Conservation (phyloP, 1,284 basidiomycete genomes). For the Puccinia novopanici region DNA sequence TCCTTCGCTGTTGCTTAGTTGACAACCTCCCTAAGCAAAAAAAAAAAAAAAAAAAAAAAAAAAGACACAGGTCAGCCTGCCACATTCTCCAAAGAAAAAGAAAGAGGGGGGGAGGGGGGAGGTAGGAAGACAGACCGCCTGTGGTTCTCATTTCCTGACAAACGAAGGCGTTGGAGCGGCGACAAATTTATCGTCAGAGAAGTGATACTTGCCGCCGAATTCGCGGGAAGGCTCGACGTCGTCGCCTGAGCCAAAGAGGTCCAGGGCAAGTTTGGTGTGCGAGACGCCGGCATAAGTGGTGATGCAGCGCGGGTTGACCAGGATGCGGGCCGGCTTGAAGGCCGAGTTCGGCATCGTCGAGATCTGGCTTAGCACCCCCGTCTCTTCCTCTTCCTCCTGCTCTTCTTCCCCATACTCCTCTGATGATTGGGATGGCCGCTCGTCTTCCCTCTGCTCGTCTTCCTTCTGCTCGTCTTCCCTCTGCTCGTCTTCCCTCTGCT, state of each 20-base stretch:
- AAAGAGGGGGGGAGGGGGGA: not conserved
- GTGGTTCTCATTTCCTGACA: conserved; percentile 83
- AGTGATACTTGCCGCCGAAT: conserved; percentile 70
- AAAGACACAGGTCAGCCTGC: not conserved
- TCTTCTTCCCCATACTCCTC: conserved; percentile 52
- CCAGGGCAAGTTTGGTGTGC: conserved; percentile 84
- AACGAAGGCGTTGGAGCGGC: conserved; percentile 92
- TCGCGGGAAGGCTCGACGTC: conserved; percentile 63
- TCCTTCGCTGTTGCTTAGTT: conserved; percentile 48
- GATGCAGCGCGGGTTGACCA: conserved; percentile 90
- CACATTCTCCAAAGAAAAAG: not conserved
- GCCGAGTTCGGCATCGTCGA: conserved; percentile 76
- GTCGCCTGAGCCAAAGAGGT: conserved; percentile 77
- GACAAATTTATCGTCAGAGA: conserved; percentile 78
- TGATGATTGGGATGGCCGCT: conserved; percentile 35
- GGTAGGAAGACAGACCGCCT: conserved; percentile 52
- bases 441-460: conserved; percentile 49
- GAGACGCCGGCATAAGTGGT: conserved; percentile 94
- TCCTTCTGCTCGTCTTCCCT: conserved; percentile 49
- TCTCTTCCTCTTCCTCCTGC: conserved; percentile 68
- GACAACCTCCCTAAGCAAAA: conserved; percentile 33
- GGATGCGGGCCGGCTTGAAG: conserved; percentile 80
- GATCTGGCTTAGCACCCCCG: conserved; percentile 48
- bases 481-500: conserved; percentile 53
- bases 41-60: not conserved